Evolutionary conservation across 2,329 filamentous ascomycete species (phyloP), one percentile per base, ranked within the genome.

Genomic region (Beauveria scarabaeidicola): DNA sequence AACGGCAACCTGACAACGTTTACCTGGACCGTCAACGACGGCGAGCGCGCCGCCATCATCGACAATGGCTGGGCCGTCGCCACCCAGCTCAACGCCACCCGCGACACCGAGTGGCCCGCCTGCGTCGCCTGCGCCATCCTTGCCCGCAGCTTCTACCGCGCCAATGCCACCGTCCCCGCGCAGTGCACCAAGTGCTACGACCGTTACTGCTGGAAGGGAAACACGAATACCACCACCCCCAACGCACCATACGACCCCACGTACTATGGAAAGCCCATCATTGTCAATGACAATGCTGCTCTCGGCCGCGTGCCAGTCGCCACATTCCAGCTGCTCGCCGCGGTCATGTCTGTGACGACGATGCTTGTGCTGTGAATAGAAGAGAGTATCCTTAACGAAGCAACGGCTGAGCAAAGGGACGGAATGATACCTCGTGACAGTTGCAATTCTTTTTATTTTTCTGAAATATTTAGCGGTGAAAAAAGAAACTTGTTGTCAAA

Each of bases 161-260:
- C 88, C 0, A 77, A 77, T 10, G 87, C 86, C 0, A 62, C 73
- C 0, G 75, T 90, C 1, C 91, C 91, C 0, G 75, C 80, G 1
- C 81, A 81, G 4, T 97, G 91, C 75, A 76, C 71, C n/a, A 68
- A 78, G 36, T 97, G 91, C 74, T 96, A 95, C 71, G 63, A 76
- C 5, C 72, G 77, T 21, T 95, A 95, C 73, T 97, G 91, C 78
- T 97, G 91, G 91, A 83, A 95, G 69, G 91, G 91, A 6, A 88
- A 81, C 1, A 66, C 62, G 0, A 69, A 75, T 54, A 62, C 62
- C 15, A 70, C 65, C 53, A 66, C 72, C 0, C 62, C 66, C 1
- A 61, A 62, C 4, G 23, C 25, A 29, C 65, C 63, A 0, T 84
- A 80, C 61, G 69, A 76, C 23, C 81, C 81, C 1, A 56, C 25